Conservation (phyloP, 2,329 filamentous ascomycete species). For the Periconia sp. region DNA sequence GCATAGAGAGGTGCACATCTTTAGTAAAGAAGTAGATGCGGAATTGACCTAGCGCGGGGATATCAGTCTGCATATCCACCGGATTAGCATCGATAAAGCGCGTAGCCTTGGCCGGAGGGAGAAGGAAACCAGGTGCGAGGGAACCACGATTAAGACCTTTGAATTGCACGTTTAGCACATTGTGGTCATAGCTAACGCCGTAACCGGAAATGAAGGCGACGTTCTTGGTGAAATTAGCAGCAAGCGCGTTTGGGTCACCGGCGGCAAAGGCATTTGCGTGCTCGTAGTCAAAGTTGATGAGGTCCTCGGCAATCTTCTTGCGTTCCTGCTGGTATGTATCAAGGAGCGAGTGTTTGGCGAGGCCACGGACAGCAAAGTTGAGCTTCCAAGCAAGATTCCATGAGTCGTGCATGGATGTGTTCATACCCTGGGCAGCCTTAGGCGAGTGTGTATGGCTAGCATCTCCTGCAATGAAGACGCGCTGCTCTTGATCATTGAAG, state of each 20-base stretch:
- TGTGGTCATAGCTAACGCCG: constrained; percentile 70
- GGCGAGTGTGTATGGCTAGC: constrained; percentile 51
- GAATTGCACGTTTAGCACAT: constrained; percentile 66
- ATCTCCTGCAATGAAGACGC: constrained; percentile 59
- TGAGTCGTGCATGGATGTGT: constrained; percentile 52
- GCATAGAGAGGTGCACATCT: constrained; percentile 60
- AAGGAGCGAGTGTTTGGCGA: constrained; percentile 47
- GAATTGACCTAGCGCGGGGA: constrained; percentile 79
- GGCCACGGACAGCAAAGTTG: constrained; percentile 46
- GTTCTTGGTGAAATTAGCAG: constrained; percentile 73
- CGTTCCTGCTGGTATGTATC: constrained; percentile 50
- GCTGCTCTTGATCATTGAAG: constrained; percentile 51
- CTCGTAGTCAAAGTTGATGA: constrained; percentile 54
- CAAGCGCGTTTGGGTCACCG: constrained; percentile 68
- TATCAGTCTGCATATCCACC: constrained; percentile 77
- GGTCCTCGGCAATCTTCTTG: constrained; percentile 51
- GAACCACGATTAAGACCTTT: constrained; percentile 55
- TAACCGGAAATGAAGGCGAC: constrained; percentile 76
- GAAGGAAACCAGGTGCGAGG: constrained; percentile 52
- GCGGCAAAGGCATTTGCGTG: constrained; percentile 61
- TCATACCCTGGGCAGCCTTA: constrained; percentile 54
- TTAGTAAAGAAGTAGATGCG: constrained; percentile 74
- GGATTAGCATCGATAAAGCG: constrained; percentile 80
- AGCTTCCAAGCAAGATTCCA: constrained; percentile 55
- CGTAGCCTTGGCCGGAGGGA: constrained; percentile 73